Base-by-base conservation (phyloP, 257 asterid genomes). In the Solanum etuberosum region DNA sequence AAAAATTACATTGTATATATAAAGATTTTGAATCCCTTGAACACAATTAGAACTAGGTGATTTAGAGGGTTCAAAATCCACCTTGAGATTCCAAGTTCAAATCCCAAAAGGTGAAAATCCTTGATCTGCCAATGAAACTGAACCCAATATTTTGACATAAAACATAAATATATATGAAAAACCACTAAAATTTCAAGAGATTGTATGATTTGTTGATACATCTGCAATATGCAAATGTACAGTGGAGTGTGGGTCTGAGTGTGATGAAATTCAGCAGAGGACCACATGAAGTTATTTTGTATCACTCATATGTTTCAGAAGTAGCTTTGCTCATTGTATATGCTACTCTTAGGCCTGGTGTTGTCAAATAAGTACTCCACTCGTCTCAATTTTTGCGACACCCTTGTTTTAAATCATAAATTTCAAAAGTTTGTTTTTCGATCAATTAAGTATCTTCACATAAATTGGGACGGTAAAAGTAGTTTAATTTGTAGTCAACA, bases 81-180 rank as follows among this genome's bases (percentile, higher is more conserved):
- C 5, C 27, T 21, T 20, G 65, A 57, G 13, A 57, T 57, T 57
- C 25, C 27, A 57, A 21, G 0, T 57, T 57, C 0, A 57, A 57
- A 57, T 57, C 12, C 0, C 27, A 20, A 57, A 57, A 3, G 13
- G 0, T 20, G 0, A 57, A 57, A 57, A 57, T 0, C 0, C 0
- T 57, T 57, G 27, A 57, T 0, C 65, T 0, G 27, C 1, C 12
- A 0, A 5, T 20, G 25, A 7, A 7, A 57, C 35, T 27, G 0
- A 27, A 27, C 35, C 73, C 20, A 2, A 65, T 25, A 63, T 63
- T 59, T 59, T 3, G 13, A 59, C 27, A 21, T 59, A 21, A 4
- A 8, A 59, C 29, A 25, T 11, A n/a, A 0, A 23, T 5, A 25
- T 27, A 67, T 5, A 13, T 13, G 10, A 1, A 6, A 27, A 13